Evolutionary conservation across 2,329 filamentous ascomycete genomes (phyloP).

Genomic region (Cytospora schulzeri): DNA sequence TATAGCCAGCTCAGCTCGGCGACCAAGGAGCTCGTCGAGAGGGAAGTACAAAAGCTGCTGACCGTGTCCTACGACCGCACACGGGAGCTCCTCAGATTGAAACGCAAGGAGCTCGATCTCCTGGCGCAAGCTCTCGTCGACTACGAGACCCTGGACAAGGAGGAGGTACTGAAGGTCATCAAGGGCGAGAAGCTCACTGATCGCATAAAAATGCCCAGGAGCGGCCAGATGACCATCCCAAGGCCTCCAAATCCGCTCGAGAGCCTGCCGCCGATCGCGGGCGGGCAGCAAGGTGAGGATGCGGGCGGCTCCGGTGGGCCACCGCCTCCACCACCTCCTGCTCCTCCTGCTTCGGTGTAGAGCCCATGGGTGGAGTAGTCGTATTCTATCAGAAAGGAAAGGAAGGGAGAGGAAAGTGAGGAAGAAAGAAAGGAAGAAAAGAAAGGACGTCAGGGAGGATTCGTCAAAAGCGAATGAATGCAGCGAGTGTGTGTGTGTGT

Average conservation of each 20-base stretch:
- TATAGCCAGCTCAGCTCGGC: conserved; percentile 82
- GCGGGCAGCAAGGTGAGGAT: conserved; percentile 16
- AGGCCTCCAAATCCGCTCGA: conserved; percentile 34
- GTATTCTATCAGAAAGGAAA: background rate
- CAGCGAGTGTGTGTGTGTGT: conserved; percentile 8
- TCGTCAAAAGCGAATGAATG: background rate
- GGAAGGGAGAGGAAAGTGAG: background rate
- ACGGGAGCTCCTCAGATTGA: conserved; percentile 67
- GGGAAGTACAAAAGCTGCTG: conserved; percentile 82
- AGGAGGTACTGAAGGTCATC: conserved; percentile 89
- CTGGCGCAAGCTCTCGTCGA: conserved; percentile 88
- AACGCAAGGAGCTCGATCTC: conserved; percentile 82
- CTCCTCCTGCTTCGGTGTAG: conserved; percentile 24
- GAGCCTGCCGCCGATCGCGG: conserved; percentile 21
- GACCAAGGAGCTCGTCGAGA: conserved; percentile 84
- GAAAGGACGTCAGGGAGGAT: background rate
- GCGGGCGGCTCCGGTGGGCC: conserved; percentile 17
- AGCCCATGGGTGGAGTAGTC: background rate
- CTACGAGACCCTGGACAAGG: conserved; percentile 88
- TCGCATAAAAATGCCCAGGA: conserved; percentile 61
- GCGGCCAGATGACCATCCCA: conserved; percentile 68
- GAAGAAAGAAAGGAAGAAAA: no score
- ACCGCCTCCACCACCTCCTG: conserved; percentile 22
- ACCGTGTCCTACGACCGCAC: conserved; percentile 81
- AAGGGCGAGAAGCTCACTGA: conserved; percentile 78